Base-by-base conservation (phyloP, 1,139 yeast genomes). In the Meyerozyma athensensis region DNA sequence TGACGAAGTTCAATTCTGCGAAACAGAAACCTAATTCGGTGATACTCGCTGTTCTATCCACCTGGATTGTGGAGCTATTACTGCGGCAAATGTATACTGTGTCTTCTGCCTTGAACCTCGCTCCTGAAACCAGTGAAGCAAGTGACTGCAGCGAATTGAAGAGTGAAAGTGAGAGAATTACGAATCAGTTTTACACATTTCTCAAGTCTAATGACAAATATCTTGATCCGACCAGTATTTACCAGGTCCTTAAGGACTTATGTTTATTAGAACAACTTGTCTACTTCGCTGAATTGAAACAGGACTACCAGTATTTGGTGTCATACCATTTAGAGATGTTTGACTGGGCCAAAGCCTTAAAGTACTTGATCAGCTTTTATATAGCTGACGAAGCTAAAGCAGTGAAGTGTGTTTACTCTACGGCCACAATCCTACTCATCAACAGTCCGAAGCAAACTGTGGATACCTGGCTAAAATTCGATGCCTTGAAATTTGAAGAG, bases 21-120 rank as follows among this genome's bases (percentile, higher is more conserved):
- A 68, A 42, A 56, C 65, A 42, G 34, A 72, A 60, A 26, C 60
- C 55, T 13, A 64, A 62, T 40, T 60, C 63, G 32, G 74, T 85
- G 53, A 84, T 83, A 50, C 61, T 74, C 26, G 65, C 74, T 0
- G 70, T 87, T 40, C 57, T 90, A n/a, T 78, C 90, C 0, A 77
- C 84, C 41, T 90, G 97, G 96, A 77, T 90, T 28, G 72, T 86
- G 5, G 94, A 89, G 61, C 59, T 85, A 9, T 53, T 61, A 51
- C 49, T 66, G 6, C 45, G 71, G 34, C 43, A 50, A 6, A 50
- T 61, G 6, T 50, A 55, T 33, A 44, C 47, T 13, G 41, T 59
- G 7, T 59, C 59, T 36, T 43, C 48, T 16, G 58, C 28, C 13
- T 19, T n/a, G 8, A 23, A 28, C 9, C 21, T 13, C 17, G 13